phyloP scores from a whole-genome alignment of 768 basidiomycete genomes.

The Cantharellus cinnabarinus region DNA sequence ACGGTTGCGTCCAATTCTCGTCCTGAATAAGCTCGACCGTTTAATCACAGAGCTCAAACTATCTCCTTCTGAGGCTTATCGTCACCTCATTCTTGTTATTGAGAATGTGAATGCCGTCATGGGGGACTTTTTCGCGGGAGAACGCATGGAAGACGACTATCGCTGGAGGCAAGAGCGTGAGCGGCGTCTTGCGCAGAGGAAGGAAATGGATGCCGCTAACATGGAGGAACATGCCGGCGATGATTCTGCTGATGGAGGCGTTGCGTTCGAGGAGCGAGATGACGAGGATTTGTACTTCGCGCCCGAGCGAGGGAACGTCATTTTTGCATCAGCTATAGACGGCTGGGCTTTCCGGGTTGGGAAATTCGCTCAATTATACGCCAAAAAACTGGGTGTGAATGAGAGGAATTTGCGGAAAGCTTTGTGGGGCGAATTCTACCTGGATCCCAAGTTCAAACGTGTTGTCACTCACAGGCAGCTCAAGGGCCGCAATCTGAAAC shows the following conservation, averaged over 20 bases:
- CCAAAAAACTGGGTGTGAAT: constrained; percentile 73
- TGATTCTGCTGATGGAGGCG: constrained; percentile 23
- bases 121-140: constrained; percentile 87
- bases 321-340: constrained; percentile 89
- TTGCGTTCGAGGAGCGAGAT: constrained; percentile 73
- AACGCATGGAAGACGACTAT: constrained; percentile 91
- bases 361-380: constrained; percentile 85
- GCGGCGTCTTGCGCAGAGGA: constrained; percentile 54
- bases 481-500: constrained; percentile 69
- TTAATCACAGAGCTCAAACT: constrained; percentile 85
- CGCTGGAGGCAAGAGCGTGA: constrained; percentile 89
- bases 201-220: constrained; percentile 31
- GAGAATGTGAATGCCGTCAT: constrained; percentile 98
- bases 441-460: constrained; percentile 88
- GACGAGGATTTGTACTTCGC: constrained; percentile 97
- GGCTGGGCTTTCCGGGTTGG: constrained; percentile 94
- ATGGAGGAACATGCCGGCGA: constrained; percentile 27
- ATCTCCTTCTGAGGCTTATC: constrained; percentile 78
- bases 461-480: constrained; percentile 85
- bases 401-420: constrained; percentile 70
- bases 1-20: constrained; percentile 68
- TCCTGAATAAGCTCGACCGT: constrained; percentile 94
- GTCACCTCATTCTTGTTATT: constrained; percentile 79
- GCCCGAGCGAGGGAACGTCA: constrained; percentile 84
- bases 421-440: constrained; percentile 93